phyloP scores from a whole-genome alignment of 1,139 yeast species.

The Diutina neorugosa region DNA sequence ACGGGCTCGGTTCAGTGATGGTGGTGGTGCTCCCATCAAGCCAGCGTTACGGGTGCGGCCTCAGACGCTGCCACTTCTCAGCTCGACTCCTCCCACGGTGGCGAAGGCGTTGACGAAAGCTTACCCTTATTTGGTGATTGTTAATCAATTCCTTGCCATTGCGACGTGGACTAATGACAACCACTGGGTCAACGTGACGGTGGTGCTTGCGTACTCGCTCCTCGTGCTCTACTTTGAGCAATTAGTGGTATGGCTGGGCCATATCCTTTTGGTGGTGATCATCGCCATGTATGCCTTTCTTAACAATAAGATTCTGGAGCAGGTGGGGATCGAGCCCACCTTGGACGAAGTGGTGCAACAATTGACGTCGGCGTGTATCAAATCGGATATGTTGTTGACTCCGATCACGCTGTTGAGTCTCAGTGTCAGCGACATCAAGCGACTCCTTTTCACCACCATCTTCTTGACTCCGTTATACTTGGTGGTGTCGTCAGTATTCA shows the following conservation, averaged over 20 bases:
- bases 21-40: background rate
- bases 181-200: slow-evolving; percentile 59
- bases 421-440: slow-evolving; percentile 65
- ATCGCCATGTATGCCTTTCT: slow-evolving; percentile 56
- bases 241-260: slow-evolving; percentile 70
- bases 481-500: slow-evolving; percentile 48
- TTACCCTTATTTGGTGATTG: slow-evolving; percentile 69
- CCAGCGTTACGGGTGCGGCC: background rate
- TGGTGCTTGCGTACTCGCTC: slow-evolving; percentile 45
- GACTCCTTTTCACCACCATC: slow-evolving; percentile 72
- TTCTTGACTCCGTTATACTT: slow-evolving; percentile 79
- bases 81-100: slow-evolving; percentile 84
- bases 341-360: slow-evolving; percentile 82
- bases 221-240: slow-evolving; percentile 63
- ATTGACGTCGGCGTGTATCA: slow-evolving; percentile 60
- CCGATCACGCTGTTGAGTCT: slow-evolving; percentile 66
- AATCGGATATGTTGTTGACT: slow-evolving; percentile 62
- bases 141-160: slow-evolving; percentile 57
- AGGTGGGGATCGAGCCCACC: slow-evolving; percentile 61
- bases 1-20: background rate
- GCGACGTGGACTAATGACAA: slow-evolving; percentile 90
- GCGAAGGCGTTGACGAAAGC: slow-evolving; percentile 72
- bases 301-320: slow-evolving; percentile 36
- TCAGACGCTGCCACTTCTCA: slow-evolving; percentile 35
- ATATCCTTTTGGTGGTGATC: slow-evolving; percentile 56